A percentile compares a stretch with the other conserved stretches of the same genome.
These are phyloP conservation scores for Bidens hawaiensis DNA, from an alignment of 140 eudicot genomes.

Conservation along the genomic window DNA sequence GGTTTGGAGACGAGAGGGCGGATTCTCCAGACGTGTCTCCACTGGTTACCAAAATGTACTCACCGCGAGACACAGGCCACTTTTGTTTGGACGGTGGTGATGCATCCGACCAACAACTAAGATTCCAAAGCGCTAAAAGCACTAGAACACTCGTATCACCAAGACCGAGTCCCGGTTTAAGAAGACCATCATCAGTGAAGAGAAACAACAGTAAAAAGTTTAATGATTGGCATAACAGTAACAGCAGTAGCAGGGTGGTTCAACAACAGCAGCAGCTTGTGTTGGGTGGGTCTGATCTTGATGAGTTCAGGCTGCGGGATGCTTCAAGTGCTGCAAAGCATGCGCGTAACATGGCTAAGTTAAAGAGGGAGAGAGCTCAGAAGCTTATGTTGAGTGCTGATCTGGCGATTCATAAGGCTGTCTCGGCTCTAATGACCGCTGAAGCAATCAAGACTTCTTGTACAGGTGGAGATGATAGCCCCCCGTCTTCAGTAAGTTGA, in stretches of 20 bases:
- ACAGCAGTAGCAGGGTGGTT: slow-evolving; percentile 11
- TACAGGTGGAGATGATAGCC: slow-evolving; percentile 18
- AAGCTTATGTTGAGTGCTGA: slow-evolving; percentile 79
- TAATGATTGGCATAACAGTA: slow-evolving; percentile 42
- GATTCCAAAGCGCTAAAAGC: slow-evolving; percentile 45
- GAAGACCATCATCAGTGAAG: slow-evolving; percentile 38
- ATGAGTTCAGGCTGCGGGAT: slow-evolving; percentile 81
- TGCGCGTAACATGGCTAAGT: slow-evolving; percentile 60
- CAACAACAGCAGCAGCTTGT: slow-evolving; percentile 27
- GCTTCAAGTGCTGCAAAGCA: slow-evolving; percentile 77
- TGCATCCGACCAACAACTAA: slow-evolving; percentile 44
- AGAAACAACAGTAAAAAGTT: slow-evolving; percentile 36
- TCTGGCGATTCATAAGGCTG: slow-evolving; percentile 82
- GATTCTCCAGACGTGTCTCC: slow-evolving; percentile 60
- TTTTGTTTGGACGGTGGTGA: slow-evolving; percentile 40
- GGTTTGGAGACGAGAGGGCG: slow-evolving; percentile 51
- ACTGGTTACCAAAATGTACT: slow-evolving; percentile 30
- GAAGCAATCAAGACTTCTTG: slow-evolving; percentile 70
- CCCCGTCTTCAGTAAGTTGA: slow-evolving; percentile 27
- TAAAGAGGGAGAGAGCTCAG: slow-evolving; percentile 72
- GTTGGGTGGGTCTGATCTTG: slow-evolving; percentile 60
- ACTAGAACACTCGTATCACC: slow-evolving; percentile 33
- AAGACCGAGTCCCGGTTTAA: slow-evolving; percentile 28
- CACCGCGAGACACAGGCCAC: slow-evolving; percentile 47
- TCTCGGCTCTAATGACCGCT: slow-evolving; percentile 69